Base-by-base conservation (phyloP, 2,329 filamentous ascomycete species). In the Talaromyces islandicus region DNA sequence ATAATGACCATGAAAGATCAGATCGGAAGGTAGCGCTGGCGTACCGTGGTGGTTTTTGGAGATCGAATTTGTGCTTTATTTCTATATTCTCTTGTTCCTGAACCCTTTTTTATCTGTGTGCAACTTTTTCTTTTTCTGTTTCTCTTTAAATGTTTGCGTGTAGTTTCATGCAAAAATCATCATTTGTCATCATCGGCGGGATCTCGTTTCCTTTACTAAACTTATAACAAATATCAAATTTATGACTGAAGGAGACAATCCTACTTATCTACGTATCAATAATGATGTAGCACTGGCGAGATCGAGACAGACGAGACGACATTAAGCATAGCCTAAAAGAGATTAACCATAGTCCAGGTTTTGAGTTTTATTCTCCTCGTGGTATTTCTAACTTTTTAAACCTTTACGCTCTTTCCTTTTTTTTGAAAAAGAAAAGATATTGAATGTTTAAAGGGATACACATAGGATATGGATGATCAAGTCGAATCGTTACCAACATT, bases 141-240 rank as follows among this genome's bases (percentile, higher is more conserved):
- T 32, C 7, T 51, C n/a, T 2, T 25, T 24, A 32, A 50, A 25
- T 30, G 54, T 58, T 52, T 54, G 57, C 59, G 57, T 61, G 59
- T 55, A 25, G 48, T 52, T 52, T 19, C 57, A 59, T 59, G 57
- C 41, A 51, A 53, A 59, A 41, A 27, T 57, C 50, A 57, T 61
- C 59, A 54, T 57, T 60, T 52, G 48, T 52, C 59, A 60, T 61
- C 59, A 61, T 61, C 52, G 59, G 59, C 59, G 59, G 55, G 59
- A 61, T 55, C 25, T 61, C 56, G 50, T 61, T 58, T 60, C 50
- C 41, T 54, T 38, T 51, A 54, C 52, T 48, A 48, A 14, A 46
- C 41, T 46, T 35, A 55, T n/a, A 32, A 48, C 29, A 27, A 56
- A 56, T 56, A 56, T 56, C 54, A 56, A 27, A 56, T 48, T 19